Evolutionary conservation across 768 basidiomycete genomes (phyloP), one percentile per base, ranked within the genome.

Genomic region (Tremella fuciformis): DNA sequence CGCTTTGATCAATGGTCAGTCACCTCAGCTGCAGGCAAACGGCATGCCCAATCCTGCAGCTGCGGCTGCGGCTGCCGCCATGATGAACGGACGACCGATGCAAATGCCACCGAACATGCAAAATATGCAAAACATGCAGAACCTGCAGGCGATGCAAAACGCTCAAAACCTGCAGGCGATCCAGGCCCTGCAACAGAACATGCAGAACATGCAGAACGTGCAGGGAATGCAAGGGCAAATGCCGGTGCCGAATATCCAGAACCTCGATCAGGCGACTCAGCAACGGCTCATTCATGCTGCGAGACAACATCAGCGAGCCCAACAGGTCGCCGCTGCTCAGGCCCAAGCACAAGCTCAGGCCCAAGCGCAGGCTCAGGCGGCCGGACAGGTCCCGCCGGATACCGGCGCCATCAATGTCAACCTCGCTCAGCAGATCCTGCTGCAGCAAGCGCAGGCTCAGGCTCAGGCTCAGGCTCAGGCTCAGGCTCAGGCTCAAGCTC

Each of bases 401-500:
- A 22, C n/a, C 22, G 42, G 42, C n/a, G 42, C n/a, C 22, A 22
- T 46, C 22, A 46, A 46, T 13, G 25, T 15, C 26, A n/a, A n/a
- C 19, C 25, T 29, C 25, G 44, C 42, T 19, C 55, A 56, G 47
- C 53, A 42, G n/a, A 18, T 46, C n/a, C 16, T 46, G 22, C 4
- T 22, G n/a, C 42, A 46, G 22, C 66, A 67, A 39, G 54, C 47
- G n/a, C 59, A 52, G 22, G n/a, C 42, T 39, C 60, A 40, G 55
- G 55, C 39, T 18, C 46, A 34, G 47, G n/a, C 38, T 19, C 25
- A 25, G 11, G n/a, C 24, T 16, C n/a, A n/a, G n/a, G n/a, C n/a
- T n/a, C n/a, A n/a, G n/a, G n/a, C n/a, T n/a, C n/a, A n/a, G n/a
- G n/a, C n/a, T n/a, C n/a, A n/a, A n/a, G n/a, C n/a, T n/a, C n/a